Conservation (phyloP, 1,284 basidiomycete species). For the Irpex sp. region DNA sequence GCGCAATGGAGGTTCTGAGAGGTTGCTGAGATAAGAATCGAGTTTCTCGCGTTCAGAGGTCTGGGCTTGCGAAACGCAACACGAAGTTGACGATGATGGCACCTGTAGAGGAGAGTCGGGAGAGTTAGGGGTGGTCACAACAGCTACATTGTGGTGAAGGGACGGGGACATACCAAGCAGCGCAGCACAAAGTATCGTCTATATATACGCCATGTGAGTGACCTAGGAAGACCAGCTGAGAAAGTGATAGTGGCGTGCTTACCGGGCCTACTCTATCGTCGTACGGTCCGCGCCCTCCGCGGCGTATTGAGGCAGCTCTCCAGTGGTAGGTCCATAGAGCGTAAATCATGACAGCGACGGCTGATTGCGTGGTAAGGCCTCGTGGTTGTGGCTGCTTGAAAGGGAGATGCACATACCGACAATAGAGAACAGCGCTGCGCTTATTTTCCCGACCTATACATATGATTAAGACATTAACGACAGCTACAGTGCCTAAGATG, state of each 20-base stretch:
- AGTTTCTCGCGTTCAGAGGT: conserved; percentile 14
- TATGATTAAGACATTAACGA: not conserved
- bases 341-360: conserved; percentile 96
- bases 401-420: conserved; percentile 54
- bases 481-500: not conserved
- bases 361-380: conserved; percentile 36
- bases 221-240: conserved; percentile 3
- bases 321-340: conserved; percentile 95
- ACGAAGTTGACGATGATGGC: conserved; percentile 91
- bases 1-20: not conserved
- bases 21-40: not conserved
- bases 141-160: not conserved
- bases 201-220: conserved; percentile 6
- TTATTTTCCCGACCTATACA: conserved; percentile 80
- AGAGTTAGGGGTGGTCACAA: conserved; percentile 1
- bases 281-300: conserved; percentile 91
- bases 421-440: conserved; percentile 88
- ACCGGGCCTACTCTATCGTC: conserved; percentile 92
- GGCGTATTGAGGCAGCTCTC: conserved; percentile 91
- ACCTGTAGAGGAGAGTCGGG: conserved; percentile 40
- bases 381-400: not conserved
- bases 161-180: conserved; percentile 62
- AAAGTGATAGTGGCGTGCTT: conserved; percentile 31
- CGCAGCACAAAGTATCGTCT: conserved; percentile 87
- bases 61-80: conserved; percentile 60